Percentiles rank a stretch among this genome's conserved stretches.
phyloP scores from a whole-genome alignment of 805 yeast species.

The Candida boidinii region DNA sequence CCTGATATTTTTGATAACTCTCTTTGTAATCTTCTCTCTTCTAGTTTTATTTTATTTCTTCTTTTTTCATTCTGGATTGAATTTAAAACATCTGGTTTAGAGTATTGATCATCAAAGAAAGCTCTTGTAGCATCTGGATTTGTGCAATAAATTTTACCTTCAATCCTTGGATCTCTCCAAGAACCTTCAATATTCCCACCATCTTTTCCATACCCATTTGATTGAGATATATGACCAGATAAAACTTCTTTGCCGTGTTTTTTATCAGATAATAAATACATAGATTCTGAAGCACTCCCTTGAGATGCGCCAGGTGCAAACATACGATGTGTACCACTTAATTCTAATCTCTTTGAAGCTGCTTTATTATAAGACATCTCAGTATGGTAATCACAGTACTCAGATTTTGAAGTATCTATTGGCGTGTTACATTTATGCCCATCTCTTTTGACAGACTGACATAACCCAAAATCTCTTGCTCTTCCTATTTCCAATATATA shows the following conservation, averaged over 20 bases:
- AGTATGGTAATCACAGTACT: slow-evolving; percentile 65
- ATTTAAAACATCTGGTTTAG: slow-evolving; percentile 36
- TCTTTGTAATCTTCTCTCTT: slow-evolving; percentile 21
- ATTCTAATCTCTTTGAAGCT: slow-evolving; percentile 65
- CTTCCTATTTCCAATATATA: slow-evolving; percentile 72
- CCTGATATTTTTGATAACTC: slow-evolving; percentile 21
- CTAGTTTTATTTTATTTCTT: slow-evolving; percentile 29
- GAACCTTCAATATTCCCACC: no score
- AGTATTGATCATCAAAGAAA: slow-evolving; percentile 41
- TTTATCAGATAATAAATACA: slow-evolving; percentile 21
- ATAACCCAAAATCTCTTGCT: slow-evolving; percentile 58
- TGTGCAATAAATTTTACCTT: slow-evolving; percentile 26
- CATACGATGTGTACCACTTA: slow-evolving; percentile 51
- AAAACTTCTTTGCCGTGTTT: slow-evolving; percentile 18
- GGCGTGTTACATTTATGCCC: slow-evolving; percentile 51
- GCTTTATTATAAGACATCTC: slow-evolving; percentile 45
- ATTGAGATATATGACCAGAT: slow-evolving; percentile 17
- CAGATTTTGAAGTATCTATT: slow-evolving; percentile 43
- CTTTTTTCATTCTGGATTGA: slow-evolving; percentile 30
- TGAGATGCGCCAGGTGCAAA: slow-evolving; percentile 52
- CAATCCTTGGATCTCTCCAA: no score
- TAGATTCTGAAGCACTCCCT: slow-evolving; percentile 32
- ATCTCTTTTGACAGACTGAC: slow-evolving; percentile 40
- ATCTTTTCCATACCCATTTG: slow-evolving; percentile 14
- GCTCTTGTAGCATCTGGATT: slow-evolving; percentile 36